Conservation (phyloP, 257 asterid species). For the Nyctanthes arbortristis region DNA sequence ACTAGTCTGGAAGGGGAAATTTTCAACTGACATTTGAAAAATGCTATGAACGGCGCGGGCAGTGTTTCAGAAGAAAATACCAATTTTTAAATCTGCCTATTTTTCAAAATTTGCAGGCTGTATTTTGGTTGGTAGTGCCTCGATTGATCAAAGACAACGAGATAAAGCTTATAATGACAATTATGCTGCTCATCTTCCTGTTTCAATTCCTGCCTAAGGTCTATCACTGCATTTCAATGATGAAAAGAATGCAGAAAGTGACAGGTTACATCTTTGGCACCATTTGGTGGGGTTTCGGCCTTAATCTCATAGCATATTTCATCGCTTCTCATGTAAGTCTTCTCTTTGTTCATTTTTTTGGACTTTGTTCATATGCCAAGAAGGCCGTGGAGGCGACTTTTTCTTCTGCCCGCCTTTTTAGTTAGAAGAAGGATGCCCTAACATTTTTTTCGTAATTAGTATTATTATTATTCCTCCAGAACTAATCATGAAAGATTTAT, state of each 20-base stretch:
- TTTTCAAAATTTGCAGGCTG: conserved; percentile 42
- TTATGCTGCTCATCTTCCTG: conserved; percentile 71
- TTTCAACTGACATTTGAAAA: neutral
- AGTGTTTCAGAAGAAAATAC: neutral
- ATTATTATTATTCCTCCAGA: neutral
- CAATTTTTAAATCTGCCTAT: neutral
- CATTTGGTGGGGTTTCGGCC: conserved; percentile 98
- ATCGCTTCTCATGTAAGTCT: conserved; percentile 89
- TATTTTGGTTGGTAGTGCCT: conserved; percentile 87
- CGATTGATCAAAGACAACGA: conserved; percentile 61
- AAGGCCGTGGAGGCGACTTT: neutral
- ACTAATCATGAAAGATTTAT: neutral
- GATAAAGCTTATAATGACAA: conserved; percentile 63
- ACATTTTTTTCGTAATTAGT: no score
- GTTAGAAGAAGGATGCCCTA: no score
- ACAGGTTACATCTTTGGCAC: conserved; percentile 93
- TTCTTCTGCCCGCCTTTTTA: no score
- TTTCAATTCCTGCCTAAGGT: conserved; percentile 90
- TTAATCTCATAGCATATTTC: conserved; percentile 91
- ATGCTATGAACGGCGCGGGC: neutral
- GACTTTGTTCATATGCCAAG: no score
- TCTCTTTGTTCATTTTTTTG: neutral
- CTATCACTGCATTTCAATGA: conserved; percentile 69
- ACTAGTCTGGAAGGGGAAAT: neutral
- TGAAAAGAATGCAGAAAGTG: conserved; percentile 90